Conservation (phyloP, 2,329 filamentous ascomycete species). For the Microdochium nivale region DNA sequence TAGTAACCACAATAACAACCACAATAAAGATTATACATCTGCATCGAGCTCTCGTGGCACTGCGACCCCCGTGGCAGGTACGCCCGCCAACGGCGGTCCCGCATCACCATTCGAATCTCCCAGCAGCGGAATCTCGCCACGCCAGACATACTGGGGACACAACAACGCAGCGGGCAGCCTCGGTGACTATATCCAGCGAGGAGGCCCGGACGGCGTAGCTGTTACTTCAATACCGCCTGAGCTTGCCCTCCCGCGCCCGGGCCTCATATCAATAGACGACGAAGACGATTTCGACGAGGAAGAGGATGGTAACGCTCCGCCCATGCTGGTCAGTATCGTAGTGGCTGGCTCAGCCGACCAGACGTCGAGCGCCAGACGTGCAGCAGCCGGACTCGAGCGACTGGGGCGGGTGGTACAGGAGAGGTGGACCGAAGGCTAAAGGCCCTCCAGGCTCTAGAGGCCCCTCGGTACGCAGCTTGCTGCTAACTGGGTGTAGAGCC, state of each 20-base stretch:
- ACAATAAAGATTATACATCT: neutral
- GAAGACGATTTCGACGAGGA: slow-evolving; percentile 7
- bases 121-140: neutral
- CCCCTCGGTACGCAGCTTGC: no score
- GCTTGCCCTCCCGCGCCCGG: neutral
- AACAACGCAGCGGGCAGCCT: neutral
- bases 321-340: slow-evolving; percentile 46
- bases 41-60: neutral
- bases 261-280: slow-evolving; percentile 1
- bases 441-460: neutral
- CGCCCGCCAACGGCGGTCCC: neutral
- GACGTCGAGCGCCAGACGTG: slow-evolving; percentile 40
- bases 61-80: neutral
- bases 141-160: neutral
- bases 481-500: neutral
- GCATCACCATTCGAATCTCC: neutral
- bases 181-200: neutral
- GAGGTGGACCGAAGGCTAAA: slow-evolving; percentile 34
- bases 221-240: neutral
- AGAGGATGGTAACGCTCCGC: slow-evolving; percentile 25
- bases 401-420: slow-evolving; percentile 46
- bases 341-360: slow-evolving; percentile 40
- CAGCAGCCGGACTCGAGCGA: slow-evolving; percentile 42
- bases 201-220: neutral
- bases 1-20: neutral